phyloP scores from a whole-genome alignment of 1,284 basidiomycete species.

The Irpex rosettiformis region DNA sequence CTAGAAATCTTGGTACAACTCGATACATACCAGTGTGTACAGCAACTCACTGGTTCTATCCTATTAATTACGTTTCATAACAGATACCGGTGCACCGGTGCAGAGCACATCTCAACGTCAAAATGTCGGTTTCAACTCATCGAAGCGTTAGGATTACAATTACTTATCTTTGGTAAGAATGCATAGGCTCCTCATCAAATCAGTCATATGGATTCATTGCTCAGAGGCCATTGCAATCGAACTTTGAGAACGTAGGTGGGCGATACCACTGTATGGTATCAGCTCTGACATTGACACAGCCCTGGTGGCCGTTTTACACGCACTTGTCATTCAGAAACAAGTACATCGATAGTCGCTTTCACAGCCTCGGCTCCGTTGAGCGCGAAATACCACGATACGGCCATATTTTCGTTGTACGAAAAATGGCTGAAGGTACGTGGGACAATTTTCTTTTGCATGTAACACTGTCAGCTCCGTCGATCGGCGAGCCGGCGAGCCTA shows the following conservation, averaged over 20 bases:
- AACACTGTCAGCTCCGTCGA: neutral
- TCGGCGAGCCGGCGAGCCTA: neutral
- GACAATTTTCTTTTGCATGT: neutral
- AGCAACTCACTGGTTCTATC: neutral
- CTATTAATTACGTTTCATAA: neutral
- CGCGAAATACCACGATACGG: neutral
- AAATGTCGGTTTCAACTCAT: neutral
- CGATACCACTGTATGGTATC: neutral
- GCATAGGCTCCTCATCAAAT: neutral
- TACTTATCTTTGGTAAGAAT: neutral
- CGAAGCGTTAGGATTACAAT: no score
- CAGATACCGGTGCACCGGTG: conserved; percentile 1
- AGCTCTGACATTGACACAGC: neutral
- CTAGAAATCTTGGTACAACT: neutral
- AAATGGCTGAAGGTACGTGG: neutral
- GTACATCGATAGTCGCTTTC: conserved; percentile 3
- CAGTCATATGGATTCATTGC: neutral
- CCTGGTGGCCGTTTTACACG: neutral
- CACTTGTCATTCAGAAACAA: conserved; percentile 3
- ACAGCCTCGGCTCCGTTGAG: neutral
- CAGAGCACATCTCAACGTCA: neutral
- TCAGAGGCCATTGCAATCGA: neutral
- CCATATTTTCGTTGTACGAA: neutral
- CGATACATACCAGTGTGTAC: neutral
- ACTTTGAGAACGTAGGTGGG: neutral